Percentiles rank a stretch among this genome's conserved stretches.
Evolutionary conservation across 2,329 filamentous ascomycete species (phyloP).

Genomic region (Epichloe aotearoae): DNA sequence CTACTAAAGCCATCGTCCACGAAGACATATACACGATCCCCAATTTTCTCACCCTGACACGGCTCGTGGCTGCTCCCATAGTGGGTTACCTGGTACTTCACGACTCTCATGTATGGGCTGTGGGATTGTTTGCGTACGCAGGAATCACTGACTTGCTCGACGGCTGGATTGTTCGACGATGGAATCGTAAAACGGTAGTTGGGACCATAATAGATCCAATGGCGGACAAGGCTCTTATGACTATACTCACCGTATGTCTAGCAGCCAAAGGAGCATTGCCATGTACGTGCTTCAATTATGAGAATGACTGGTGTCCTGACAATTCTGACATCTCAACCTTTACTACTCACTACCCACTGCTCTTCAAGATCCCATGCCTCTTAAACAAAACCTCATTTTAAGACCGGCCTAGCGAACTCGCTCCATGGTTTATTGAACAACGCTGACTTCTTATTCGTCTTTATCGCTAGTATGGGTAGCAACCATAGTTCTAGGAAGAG

Average conservation of each 20-base stretch:
- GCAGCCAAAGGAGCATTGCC: slow-evolving; percentile 74
- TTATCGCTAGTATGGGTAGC: slow-evolving; percentile 60
- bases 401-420: neutral
- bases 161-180: slow-evolving; percentile 82
- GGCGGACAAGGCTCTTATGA: slow-evolving; percentile 96
- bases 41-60: slow-evolving; percentile 80
- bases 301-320: neutral
- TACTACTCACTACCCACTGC: neutral
- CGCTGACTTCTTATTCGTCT: neutral
- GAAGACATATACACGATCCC: slow-evolving; percentile 98
- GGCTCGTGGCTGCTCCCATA: slow-evolving; percentile 68
- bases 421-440: neutral
- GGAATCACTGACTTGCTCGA: slow-evolving; percentile 86
- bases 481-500: slow-evolving; percentile 78
- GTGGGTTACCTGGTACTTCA: slow-evolving; percentile 83
- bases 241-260: slow-evolving; percentile 72
- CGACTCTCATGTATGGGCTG: slow-evolving; percentile 63
- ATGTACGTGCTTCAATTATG: slow-evolving; percentile 33
- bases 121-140: slow-evolving; percentile 83
- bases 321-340: neutral
- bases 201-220: slow-evolving; percentile 92
- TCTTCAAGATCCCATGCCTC: neutral
- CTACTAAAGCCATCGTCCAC: slow-evolving; percentile 25
- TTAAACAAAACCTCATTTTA: neutral
- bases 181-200: slow-evolving; percentile 83